A percentile compares a stretch with the other conserved stretches of the same genome.
These are phyloP conservation scores for Leishmania tarentolae DNA, from an alignment of 208 protist species.

Conservation along the genomic window DNA sequence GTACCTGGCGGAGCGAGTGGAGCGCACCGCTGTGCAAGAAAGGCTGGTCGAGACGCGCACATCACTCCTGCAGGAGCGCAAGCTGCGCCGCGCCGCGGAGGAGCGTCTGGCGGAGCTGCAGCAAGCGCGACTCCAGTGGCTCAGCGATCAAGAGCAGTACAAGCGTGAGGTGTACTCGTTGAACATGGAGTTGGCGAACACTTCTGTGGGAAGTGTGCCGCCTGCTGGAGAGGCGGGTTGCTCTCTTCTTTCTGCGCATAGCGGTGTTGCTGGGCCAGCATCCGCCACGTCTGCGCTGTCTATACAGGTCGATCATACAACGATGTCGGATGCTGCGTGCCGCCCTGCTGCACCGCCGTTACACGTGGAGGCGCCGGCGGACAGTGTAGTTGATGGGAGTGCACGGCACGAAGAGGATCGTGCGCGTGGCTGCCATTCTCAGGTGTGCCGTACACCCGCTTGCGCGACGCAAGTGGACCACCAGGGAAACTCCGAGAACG, in stretches of 20 bases:
- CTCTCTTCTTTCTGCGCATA: background rate
- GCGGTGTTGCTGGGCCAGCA: background rate
- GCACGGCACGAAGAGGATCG: background rate
- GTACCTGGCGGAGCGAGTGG: background rate
- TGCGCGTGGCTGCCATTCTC: background rate
- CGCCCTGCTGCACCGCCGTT: background rate
- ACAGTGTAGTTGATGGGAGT: background rate
- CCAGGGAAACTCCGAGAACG: background rate
- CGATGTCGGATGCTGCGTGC: background rate
- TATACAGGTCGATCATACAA: constrained; percentile 2
- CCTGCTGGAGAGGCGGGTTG: background rate
- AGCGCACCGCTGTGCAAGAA: constrained; percentile 7
- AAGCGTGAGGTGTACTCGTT: constrained; percentile 34
- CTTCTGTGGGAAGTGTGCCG: background rate
- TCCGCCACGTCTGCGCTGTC: constrained; percentile 2
- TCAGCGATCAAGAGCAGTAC: constrained; percentile 4
- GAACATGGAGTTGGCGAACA: constrained; percentile 33
- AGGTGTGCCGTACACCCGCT: background rate
- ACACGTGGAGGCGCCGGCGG: background rate
- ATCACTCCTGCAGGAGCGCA: constrained; percentile 27
- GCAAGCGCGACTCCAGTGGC: constrained; percentile 15
- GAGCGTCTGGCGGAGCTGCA: constrained; percentile 13
- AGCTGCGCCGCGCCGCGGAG: constrained; percentile 24
- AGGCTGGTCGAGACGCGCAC: constrained; percentile 11
- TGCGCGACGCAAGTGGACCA: background rate